Base-by-base conservation (phyloP, 306 rosid species). In the Cucumis hystrix region DNA sequence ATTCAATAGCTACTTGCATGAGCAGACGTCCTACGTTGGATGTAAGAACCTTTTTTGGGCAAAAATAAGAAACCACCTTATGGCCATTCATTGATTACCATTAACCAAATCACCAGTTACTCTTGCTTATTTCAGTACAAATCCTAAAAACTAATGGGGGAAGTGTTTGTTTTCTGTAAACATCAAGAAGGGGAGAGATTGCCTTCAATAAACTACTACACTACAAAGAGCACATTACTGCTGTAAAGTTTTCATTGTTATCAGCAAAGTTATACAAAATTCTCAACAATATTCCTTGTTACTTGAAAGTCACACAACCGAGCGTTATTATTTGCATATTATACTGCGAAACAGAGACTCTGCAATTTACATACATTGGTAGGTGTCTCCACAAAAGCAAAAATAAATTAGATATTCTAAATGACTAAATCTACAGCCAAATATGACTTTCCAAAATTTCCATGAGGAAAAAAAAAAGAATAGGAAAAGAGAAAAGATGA, bases 401-500 rank as follows among this genome's bases (percentile, higher is more conserved):
- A 30, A 66, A 57, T 52, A 40, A 58, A 76, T 40, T 40, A 20
- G 23, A 43, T 30, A 4, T 7, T 56, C 35, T 20, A 39, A 28
- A 28, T 28, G 30, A 28, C 30, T 28, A 28, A 56, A 55, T 75
- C 54, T 55, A 75, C 5, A 12, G 13, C 68, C 25, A 23, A 21
- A 76, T 12, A 58, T 59, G 16, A 73, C 17, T 56, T 51, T 30
- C 33, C 63, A 73, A 73, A 73, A 52, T 52, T 52, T 72, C 10
- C 43, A 25, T 6, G 7, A 41, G 55, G 60, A 75, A 83, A 88
- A 88, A 88, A 84, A 77, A 80, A 84, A 6, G 10, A 41, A 41
- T 33, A 41, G 47, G 15, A 11, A 66, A 13, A 66, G 14, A 61
- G 55, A 75, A 67, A 41, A 75, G 39, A 56, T 74, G 76, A 78